Evolutionary conservation across 2,329 filamentous ascomycete genomes (phyloP), one percentile per base, ranked within the genome.

Genomic region (Alternaria solani): DNA sequence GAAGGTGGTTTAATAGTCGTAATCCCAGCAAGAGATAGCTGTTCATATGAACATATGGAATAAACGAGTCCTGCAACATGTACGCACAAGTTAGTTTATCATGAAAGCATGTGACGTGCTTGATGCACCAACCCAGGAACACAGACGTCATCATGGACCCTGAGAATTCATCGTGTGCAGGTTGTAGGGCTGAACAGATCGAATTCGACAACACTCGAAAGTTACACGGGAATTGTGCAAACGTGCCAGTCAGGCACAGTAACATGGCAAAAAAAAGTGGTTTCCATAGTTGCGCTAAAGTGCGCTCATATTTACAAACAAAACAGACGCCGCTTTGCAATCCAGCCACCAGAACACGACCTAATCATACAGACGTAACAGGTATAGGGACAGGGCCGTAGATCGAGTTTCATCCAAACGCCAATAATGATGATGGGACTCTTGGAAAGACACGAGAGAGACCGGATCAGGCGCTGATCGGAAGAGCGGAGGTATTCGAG

Each of bases 111-210:
- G 55, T 64, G 58, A 62, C 54, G 58, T 57, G 47, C 55, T 46
- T 51, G 25, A 57, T 57, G 32, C 38, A 18, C 20, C 30, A 38
- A 38, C 20, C 23, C 20, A 46, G 34, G 38, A 51, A 56, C 63
- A 51, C 48, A 64, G 53, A 72, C 68, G 69, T 72, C 68, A 71
- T 71, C 61, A 66, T 55, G 55, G 55, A 66, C 64, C 63, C 63
- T 68, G 57, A 48, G 42, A 39, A 16, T 46, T 42, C 20, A 25
- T 14, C 18, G 28, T 12, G 26, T 53, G 46, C 46, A n/a, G 14
- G 32, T 26, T 12, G 16, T 16, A 36, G 1, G 32, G 20, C 8
- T 26, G 12, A 26, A 20, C 16, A 38, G 25, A 49, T 8, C 14
- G 3, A 38, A 49, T n/a, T 5, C 7, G 8, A 0, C 12, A 26